Percentiles rank a stretch among this genome's conserved stretches.
Conservation (phyloP, 2,329 filamentous ascomycete species). For the Venturia nashicola region DNA sequence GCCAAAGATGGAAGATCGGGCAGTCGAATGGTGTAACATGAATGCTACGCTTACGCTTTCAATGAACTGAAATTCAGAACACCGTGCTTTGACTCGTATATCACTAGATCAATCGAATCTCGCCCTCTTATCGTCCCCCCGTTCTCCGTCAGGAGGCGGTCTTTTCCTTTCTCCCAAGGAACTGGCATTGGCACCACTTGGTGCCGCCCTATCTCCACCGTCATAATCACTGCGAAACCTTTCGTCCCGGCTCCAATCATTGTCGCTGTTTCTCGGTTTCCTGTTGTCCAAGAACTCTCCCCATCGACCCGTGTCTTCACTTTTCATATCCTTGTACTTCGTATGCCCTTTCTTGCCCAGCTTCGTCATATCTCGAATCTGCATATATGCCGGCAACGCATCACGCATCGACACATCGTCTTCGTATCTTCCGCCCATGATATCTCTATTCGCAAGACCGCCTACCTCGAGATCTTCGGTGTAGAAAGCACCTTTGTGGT, state of each 20-base stretch:
- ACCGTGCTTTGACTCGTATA: background rate
- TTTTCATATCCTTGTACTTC: slow-evolving; percentile 76
- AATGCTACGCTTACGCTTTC: background rate
- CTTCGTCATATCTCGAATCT: slow-evolving; percentile 87
- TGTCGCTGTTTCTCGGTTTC: background rate
- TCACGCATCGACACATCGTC: slow-evolving; percentile 78
- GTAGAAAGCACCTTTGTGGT: slow-evolving; percentile 94
- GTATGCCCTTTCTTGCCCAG: slow-evolving; percentile 84
- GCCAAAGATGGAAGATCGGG: background rate
- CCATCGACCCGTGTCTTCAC: slow-evolving; percentile 85
- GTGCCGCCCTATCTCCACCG: slow-evolving; percentile 29
- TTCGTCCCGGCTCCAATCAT: slow-evolving; percentile 38
- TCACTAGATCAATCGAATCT: slow-evolving; percentile 21
- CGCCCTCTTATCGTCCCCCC: slow-evolving; percentile 32
- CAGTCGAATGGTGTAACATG: background rate
- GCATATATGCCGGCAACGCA: slow-evolving; percentile 78
- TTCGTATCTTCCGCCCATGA: slow-evolving; percentile 72
- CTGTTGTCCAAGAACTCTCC: slow-evolving; percentile 46
- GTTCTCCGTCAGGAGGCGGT: slow-evolving; percentile 23
- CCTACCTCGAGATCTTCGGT: slow-evolving; percentile 66
- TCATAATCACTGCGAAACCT: slow-evolving; percentile 52
- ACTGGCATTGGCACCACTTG: slow-evolving; percentile 57
- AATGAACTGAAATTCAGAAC: background rate
- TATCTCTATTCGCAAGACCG: slow-evolving; percentile 65
- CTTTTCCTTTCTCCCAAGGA: slow-evolving; percentile 53